phyloP scores from a whole-genome alignment of 192 early-diverging fungal genomes.

The Backusella mclennaniae region DNA sequence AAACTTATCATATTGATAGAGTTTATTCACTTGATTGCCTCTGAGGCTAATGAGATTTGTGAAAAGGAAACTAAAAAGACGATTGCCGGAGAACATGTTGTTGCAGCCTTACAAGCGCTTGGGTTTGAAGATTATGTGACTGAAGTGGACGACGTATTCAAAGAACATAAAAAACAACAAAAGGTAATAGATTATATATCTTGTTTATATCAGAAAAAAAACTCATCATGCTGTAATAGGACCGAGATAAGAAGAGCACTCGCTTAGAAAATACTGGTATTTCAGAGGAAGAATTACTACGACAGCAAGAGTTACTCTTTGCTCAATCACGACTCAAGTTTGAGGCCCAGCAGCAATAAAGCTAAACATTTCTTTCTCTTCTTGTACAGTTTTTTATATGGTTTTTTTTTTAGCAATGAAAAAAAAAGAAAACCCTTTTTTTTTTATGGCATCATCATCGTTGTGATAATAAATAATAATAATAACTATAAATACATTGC shows the following conservation, averaged over 20 bases:
- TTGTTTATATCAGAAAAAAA: neutral
- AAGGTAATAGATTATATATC: conserved; percentile 47
- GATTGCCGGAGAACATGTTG: conserved; percentile 95
- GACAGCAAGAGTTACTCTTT: conserved; percentile 86
- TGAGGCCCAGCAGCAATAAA: conserved; percentile 56
- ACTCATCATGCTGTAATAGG: conserved; percentile 40
- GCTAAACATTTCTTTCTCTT: neutral
- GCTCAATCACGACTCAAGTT: conserved; percentile 79
- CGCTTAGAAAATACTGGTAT: conserved; percentile 78
- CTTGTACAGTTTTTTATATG: neutral
- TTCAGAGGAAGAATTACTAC: conserved; percentile 80
- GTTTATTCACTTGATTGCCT: conserved; percentile 93
- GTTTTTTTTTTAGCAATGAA: neutral
- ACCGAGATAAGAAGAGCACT: conserved; percentile 77
- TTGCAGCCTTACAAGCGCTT: conserved; percentile 82
- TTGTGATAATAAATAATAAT: neutral
- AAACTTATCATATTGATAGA: conserved; percentile 47
- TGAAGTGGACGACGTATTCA: conserved; percentile 85
- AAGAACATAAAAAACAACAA: conserved; percentile 86
- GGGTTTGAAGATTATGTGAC: conserved; percentile 91
- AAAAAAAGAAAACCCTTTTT: neutral
- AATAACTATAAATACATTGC: no score
- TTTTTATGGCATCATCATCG: neutral
- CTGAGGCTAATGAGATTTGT: conserved; percentile 94
- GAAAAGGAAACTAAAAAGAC: conserved; percentile 97